Conservation (phyloP, 768 basidiomycete species). For the Tricholomella constricta region DNA sequence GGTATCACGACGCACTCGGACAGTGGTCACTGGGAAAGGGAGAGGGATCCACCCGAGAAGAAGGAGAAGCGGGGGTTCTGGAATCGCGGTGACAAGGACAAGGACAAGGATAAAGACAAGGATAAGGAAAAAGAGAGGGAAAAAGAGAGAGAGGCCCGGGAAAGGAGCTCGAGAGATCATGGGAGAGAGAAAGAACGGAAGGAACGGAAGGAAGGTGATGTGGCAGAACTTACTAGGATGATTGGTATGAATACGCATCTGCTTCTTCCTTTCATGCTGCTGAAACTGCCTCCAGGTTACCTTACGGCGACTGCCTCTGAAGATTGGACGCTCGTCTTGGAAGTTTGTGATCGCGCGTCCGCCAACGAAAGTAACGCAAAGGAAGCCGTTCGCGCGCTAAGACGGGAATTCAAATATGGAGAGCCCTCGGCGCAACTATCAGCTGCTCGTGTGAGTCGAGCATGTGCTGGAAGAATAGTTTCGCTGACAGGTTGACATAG, state of each 20-base stretch:
- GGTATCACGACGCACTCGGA: constrained; percentile 24
- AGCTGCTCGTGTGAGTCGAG: constrained; percentile 65
- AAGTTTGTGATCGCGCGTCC: constrained; percentile 85
- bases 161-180: constrained; percentile 10
- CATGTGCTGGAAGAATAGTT: neutral
- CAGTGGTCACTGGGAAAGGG: constrained; percentile 29
- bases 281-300: constrained; percentile 49
- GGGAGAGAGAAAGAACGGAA: constrained; percentile 15
- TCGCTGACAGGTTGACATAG: constrained; percentile 34
- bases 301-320: constrained; percentile 79
- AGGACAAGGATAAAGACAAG: constrained; percentile 19
- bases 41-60: constrained; percentile 36
- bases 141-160: constrained; percentile 2
- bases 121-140: constrained; percentile 11
- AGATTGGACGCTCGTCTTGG: constrained; percentile 80
- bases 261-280: constrained; percentile 20
- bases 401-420: constrained; percentile 88
- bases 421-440: constrained; percentile 76
- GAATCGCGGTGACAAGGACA: constrained; percentile 40
- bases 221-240: constrained; percentile 19
- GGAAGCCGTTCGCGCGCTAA: constrained; percentile 80
- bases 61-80: constrained; percentile 60
- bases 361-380: constrained; percentile 72
- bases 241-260: constrained; percentile 10
- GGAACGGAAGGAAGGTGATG: constrained; percentile 14